phyloP scores from a whole-genome alignment of 805 yeast species.

The Yamadazyma kitorensis region DNA sequence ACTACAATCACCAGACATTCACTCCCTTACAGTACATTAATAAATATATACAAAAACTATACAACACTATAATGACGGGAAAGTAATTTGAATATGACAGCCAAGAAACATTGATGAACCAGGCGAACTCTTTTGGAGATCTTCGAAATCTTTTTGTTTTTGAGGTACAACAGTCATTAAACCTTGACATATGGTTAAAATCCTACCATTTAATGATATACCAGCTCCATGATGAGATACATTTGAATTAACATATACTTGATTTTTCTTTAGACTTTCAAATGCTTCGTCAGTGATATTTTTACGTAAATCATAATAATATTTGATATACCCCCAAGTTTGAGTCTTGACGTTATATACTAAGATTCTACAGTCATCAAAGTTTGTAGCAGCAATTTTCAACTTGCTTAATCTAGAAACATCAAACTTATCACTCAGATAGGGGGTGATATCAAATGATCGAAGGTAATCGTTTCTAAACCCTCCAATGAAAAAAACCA shows the following conservation, averaged over 20 bases:
- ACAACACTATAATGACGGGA: conserved; percentile 21
- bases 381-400: conserved; percentile 24
- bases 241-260: conserved; percentile 26
- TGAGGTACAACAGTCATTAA: conserved; percentile 30
- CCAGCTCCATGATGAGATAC: conserved; percentile 30
- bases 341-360: conserved; percentile 38
- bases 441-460: conserved; percentile 26
- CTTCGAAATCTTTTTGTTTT: conserved; percentile 23
- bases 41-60: background rate
- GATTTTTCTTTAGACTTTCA: conserved; percentile 16
- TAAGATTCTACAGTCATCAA: conserved; percentile 30
- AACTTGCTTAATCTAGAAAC: conserved; percentile 30
- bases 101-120: conserved; percentile 29
- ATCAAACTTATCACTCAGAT: conserved; percentile 32
- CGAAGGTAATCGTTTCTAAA: conserved; percentile 35
- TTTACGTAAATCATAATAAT: conserved; percentile 28
- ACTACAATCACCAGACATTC: too few species aligned
- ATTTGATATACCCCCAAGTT: conserved; percentile 38
- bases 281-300: conserved; percentile 21
- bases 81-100: conserved; percentile 32
- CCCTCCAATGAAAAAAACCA: conserved; percentile 39
- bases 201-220: conserved; percentile 31
- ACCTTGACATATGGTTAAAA: conserved; percentile 38
- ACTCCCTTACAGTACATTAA: too few species aligned
- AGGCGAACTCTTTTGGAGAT: conserved; percentile 17